These are phyloP conservation scores for Microbotryum lychnidis-dioicae DNA, from an alignment of 1,284 basidiomycete species.

Conservation along the genomic window DNA sequence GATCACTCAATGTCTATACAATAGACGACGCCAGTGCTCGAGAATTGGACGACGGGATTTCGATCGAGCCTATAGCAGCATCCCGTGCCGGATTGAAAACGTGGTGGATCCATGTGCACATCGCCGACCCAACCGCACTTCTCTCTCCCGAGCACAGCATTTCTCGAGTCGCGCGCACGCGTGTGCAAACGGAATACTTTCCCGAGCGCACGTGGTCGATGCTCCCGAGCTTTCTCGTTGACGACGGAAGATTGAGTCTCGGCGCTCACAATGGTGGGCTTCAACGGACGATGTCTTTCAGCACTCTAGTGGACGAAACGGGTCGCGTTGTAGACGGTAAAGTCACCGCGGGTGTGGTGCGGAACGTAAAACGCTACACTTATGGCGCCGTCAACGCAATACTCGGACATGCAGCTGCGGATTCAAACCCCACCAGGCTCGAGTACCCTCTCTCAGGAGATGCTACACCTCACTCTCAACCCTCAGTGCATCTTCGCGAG, in stretches of 20 bases:
- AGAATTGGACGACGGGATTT: constrained; percentile 92
- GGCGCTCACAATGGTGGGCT: constrained; percentile 46
- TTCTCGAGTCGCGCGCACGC: constrained; percentile 46
- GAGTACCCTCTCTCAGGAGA: constrained; percentile 14
- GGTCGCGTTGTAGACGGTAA: constrained; percentile 65
- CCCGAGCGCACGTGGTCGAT: constrained; percentile 59
- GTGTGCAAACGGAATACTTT: constrained; percentile 55
- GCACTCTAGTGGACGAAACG: constrained; percentile 55
- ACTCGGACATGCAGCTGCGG: constrained; percentile 42
- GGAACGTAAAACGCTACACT: constrained; percentile 56
- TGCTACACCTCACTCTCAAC: not conserved
- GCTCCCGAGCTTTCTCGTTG: constrained; percentile 50
- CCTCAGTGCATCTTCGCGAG: not conserved
- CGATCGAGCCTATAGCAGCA: constrained; percentile 51
- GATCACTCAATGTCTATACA: constrained; percentile 70
- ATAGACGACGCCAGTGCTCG: constrained; percentile 74
- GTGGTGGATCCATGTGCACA: constrained; percentile 81
- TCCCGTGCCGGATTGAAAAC: constrained; percentile 31
- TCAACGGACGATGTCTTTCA: constrained; percentile 64
- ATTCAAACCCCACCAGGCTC: not conserved
- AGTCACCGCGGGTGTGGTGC: constrained; percentile 62
- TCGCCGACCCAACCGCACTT: constrained; percentile 89
- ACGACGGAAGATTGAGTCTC: constrained; percentile 50
- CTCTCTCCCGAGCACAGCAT: constrained; percentile 45
- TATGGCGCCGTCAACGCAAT: constrained; percentile 63